These are phyloP conservation scores for Epithemia pelagica DNA, from an alignment of 108 stramenopile species.

Conservation along the genomic window DNA sequence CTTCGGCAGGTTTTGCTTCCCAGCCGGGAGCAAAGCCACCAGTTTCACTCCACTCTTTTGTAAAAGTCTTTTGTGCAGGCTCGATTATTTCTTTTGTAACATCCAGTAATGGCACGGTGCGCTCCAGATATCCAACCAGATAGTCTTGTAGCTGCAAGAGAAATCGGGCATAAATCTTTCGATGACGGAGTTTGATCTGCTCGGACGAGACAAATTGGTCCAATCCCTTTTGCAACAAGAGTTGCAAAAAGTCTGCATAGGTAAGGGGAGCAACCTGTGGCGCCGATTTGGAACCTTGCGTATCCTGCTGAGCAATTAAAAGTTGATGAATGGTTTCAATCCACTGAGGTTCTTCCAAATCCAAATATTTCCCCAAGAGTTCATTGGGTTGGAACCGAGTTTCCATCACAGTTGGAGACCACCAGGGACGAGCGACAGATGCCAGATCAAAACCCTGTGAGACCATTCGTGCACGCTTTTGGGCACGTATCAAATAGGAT, in stretches of 20 bases:
- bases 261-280: conserved; percentile 14
- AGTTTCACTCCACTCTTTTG: conserved; percentile 42
- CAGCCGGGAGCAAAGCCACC: conserved; percentile 57
- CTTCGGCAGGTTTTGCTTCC: conserved; percentile 57
- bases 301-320: conserved; percentile 20
- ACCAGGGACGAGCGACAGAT: conserved; percentile 12
- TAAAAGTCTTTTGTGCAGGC: conserved; percentile 43
- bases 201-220: conserved; percentile 27
- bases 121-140: conserved; percentile 54
- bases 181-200: conserved; percentile 56
- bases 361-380: conserved; percentile 76
- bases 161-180: conserved; percentile 71
- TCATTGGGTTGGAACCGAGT: conserved; percentile 49
- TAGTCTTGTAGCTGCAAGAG: conserved; percentile 52
- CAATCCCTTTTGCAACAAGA: conserved; percentile 38
- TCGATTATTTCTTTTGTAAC: conserved; percentile 24
- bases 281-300: neutral
- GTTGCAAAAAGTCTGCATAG: conserved; percentile 45
- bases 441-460: conserved; percentile 83
- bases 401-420: neutral
- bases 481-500: neutral
- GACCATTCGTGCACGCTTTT: conserved; percentile 45
- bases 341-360: conserved; percentile 24
- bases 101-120: conserved; percentile 63
- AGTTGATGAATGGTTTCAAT: conserved; percentile 28